Base-by-base conservation (phyloP, 2,329 filamentous ascomycete genomes). In the Sporothrix globosa region DNA sequence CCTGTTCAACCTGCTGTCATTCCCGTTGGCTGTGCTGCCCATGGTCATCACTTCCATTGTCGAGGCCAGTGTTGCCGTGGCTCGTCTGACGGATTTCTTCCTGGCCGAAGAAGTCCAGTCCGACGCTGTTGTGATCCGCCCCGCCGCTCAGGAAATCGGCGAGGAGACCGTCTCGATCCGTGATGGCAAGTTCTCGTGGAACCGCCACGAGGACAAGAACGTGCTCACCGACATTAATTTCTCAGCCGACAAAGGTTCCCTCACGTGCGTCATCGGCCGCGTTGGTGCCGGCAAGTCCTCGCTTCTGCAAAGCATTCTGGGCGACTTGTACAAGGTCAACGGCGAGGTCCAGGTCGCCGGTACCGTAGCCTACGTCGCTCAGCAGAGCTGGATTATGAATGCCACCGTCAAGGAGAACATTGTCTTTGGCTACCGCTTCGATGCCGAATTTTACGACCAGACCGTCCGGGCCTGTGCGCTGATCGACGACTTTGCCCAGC, bases 11-110 rank as follows among this genome's bases (percentile, higher is more conserved):
- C 85, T 99, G 39, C 87, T 99, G 61, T 96, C 94, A 0, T 99
- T 99, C 81, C 96, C 96, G 1, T 87, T 99, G 69, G 91, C 96
- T 2, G 90, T 99, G 50, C 84, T 99, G 41, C 96, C 96, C 9
- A 98, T 99, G 94, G 94, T 99, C 50, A 98, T 99, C 75, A 97
- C 94, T 0, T 91, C 95, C 7, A 92, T 99, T 73, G 93, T 99
- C 44, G 96, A 99, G 80, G 94, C 96, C 13, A 92, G 89, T n/a
- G 96, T 99, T 69, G 96, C 96, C 30, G 92, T 96, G 27, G 88
- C 88, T 39, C 92, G 96, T 76, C 84, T 99, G 74, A 96, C 93
- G 0, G 86, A 89, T 50, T 99, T 93, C 80, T 88, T 99, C 72
- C 87, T 84, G 0, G 92, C 96, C 0, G 95, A 98, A 76, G 96